Base-by-base conservation (phyloP, 768 basidiomycete genomes). In the Lactarius indigo region DNA sequence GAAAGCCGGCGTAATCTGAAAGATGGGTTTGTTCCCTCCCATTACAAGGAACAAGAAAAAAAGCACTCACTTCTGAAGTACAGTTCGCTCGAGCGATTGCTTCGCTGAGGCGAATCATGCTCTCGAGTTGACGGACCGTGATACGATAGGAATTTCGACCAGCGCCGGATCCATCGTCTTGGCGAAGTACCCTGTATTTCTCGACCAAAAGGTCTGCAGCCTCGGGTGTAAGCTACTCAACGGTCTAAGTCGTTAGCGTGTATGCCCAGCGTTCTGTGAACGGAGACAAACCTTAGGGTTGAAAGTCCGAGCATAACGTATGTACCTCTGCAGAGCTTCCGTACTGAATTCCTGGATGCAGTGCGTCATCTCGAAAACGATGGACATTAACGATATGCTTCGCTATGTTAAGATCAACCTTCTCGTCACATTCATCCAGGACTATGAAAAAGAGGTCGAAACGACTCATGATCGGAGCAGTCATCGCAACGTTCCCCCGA, bases 371-470 rank as follows among this genome's bases (percentile, higher is more conserved):
- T 76, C 92, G 89, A 80, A 94, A 96, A 13, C 95, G 87, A 78
- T 98, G 97, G 10, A 98, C 94, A 76, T 96, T 94, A 61, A 99
- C 96, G 68, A 99, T 98, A 76, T 99, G 97, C 76, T 87, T 88
- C 42, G 97, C 97, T 69, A 99, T 91, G 74, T 94, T 93, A 74
- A 93, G 77, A 73, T 99, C 97, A 67, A 88, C 91, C 75, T 85
- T 90, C 75, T 94, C 91, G 75, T 98, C 89, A 77, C 96, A 98
- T 73, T 99, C 96, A 73, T 99, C 97, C 60, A 99, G 83, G 13
- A 99, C 94, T 63, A 99, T 93, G 75, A 98, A 99, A 82, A 98
- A 98, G 71, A 99, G 75, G 76, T 99, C 97, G 71, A 94, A 99
- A 67, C 97, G 88, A 78, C 94, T 96, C 96, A 99, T 98, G 78